Evolutionary conservation across 2,329 filamentous ascomycete genomes (phyloP), one percentile per base, ranked within the genome.

Genomic region (Aotearoamyces nothofagi): DNA sequence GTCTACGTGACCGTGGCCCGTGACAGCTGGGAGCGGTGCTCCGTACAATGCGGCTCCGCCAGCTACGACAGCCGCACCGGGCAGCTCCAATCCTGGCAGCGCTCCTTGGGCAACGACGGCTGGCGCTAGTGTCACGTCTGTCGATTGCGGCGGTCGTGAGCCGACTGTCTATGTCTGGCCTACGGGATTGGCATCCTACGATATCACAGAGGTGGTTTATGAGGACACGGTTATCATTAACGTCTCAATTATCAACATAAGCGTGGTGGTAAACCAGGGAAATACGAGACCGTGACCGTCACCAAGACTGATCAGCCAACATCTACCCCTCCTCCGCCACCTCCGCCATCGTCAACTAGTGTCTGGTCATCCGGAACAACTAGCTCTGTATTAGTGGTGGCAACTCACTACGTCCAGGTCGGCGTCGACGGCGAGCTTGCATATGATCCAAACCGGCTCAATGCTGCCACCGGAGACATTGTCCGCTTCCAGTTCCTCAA

Each of bases 401-500:
- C 19, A 22, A 22, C 19, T 8, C 7, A 17, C 26, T 5, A 17
- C 19, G 31, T 36, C 10, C 19, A 9, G 14, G 31, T 36, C n/a
- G 31, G 34, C 13, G 17, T 28, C n/a, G 24, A 9, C 8, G 63
- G 61, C 15, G 66, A 69, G 26, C 58, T 81, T 24, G 52, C 61
- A 30, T 82, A 66, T 56, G 60, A 57, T 25, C 76, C 76, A 15
- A 57, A 67, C 35, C 54, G 65, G 40, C 54, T 81, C 42, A 49
- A 54, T 31, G 69, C 77, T 24, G 55, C 55, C 23, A 53, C 75
- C 2, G 76, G 77, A 29, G 77, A 82, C 50, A 70, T 68, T 43
- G 66, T 83, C 41, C 54, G 75, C 50, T 82, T 82, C 54, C 65
- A 67, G 40, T 82, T 82, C 60, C 60, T 75, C 51, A 63, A 64